Percentiles rank a stretch among this genome's conserved stretches.
phyloP scores from a whole-genome alignment of 768 basidiomycete genomes.

The Serpula lacrymans region DNA sequence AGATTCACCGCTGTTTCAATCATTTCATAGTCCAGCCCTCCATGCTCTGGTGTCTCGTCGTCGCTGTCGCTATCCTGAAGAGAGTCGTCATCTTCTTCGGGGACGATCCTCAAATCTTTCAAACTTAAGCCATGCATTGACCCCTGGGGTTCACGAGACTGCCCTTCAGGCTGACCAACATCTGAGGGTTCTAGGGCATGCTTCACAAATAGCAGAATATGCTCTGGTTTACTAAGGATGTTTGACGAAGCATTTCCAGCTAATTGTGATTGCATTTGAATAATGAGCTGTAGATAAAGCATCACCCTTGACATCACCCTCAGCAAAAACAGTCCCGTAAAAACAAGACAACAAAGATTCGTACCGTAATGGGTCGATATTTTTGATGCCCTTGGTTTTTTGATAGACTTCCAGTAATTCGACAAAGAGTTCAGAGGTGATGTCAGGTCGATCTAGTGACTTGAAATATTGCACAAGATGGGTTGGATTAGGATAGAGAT shows the following conservation, averaged over 20 bases:
- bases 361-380: slow-evolving; percentile 19
- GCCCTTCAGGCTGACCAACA: slow-evolving; percentile 2
- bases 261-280: slow-evolving; percentile 75
- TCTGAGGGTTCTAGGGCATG: slow-evolving; percentile 59
- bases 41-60: slow-evolving; percentile 41
- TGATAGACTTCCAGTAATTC: slow-evolving; percentile 70
- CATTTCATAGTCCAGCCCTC: slow-evolving; percentile 58
- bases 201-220: slow-evolving; percentile 80
- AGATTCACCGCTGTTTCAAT: slow-evolving; percentile 75
- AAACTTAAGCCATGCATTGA: slow-evolving; percentile 23
- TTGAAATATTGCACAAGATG: slow-evolving; percentile 68
- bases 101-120: slow-evolving; percentile 36
- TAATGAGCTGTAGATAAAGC: slow-evolving; percentile 73
- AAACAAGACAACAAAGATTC: slow-evolving; percentile 4
- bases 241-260: slow-evolving; percentile 51
- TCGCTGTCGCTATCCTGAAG: slow-evolving; percentile 58
- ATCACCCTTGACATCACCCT: slow-evolving; percentile 48
- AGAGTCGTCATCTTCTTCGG: slow-evolving; percentile 33
- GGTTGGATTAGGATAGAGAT: slow-evolving; percentile 72
- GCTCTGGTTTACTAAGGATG: slow-evolving; percentile 58
- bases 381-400: slow-evolving; percentile 30
- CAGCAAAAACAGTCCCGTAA: slow-evolving; percentile 1
- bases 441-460: slow-evolving; percentile 60
- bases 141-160: slow-evolving; percentile 2
- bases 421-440: slow-evolving; percentile 73